Conservation (phyloP, 2,329 filamentous ascomycete genomes). For the Apiospora arundinis region DNA sequence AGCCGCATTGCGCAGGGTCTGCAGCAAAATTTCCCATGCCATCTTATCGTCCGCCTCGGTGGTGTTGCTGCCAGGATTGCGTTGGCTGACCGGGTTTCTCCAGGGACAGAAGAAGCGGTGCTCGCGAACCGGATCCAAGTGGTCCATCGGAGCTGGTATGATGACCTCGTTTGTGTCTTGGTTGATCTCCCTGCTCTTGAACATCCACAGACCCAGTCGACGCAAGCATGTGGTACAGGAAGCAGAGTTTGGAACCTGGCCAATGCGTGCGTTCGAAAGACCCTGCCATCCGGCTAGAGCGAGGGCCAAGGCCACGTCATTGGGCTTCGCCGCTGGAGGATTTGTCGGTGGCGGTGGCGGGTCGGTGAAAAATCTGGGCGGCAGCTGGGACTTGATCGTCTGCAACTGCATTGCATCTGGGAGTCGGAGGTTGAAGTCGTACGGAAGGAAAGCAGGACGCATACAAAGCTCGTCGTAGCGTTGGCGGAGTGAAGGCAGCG, state of each 20-base stretch:
- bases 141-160: slow-evolving; percentile 66
- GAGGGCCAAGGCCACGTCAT: slow-evolving; percentile 69
- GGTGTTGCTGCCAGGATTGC: slow-evolving; percentile 48
- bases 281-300: slow-evolving; percentile 80
- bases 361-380: slow-evolving; percentile 59
- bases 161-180: slow-evolving; percentile 56
- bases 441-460: slow-evolving; percentile 63
- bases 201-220: slow-evolving; percentile 92
- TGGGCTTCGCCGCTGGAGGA: slow-evolving; percentile 47
- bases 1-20: slow-evolving; percentile 64
- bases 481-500: slow-evolving; percentile 62
- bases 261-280: slow-evolving; percentile 58
- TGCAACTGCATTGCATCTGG: slow-evolving; percentile 60
- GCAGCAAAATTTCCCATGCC: slow-evolving; percentile 62
- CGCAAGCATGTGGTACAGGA: slow-evolving; percentile 87
- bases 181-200: slow-evolving; percentile 75
- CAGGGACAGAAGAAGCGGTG: slow-evolving; percentile 87
- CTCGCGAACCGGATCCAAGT: slow-evolving; percentile 72
- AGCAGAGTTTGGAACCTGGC: slow-evolving; percentile 73
- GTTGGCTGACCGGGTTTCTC: slow-evolving; percentile 70
- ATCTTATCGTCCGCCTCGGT: slow-evolving; percentile 47
- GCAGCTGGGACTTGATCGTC: slow-evolving; percentile 55
- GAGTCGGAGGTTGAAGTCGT: slow-evolving; percentile 66
- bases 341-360: slow-evolving; percentile 43
- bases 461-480: slow-evolving; percentile 70